A percentile compares a stretch with the other conserved stretches of the same genome.
These are phyloP conservation scores for Penicillium roqueforti DNA, from an alignment of 495 filamentous ascomycete species.

Conservation along the genomic window DNA sequence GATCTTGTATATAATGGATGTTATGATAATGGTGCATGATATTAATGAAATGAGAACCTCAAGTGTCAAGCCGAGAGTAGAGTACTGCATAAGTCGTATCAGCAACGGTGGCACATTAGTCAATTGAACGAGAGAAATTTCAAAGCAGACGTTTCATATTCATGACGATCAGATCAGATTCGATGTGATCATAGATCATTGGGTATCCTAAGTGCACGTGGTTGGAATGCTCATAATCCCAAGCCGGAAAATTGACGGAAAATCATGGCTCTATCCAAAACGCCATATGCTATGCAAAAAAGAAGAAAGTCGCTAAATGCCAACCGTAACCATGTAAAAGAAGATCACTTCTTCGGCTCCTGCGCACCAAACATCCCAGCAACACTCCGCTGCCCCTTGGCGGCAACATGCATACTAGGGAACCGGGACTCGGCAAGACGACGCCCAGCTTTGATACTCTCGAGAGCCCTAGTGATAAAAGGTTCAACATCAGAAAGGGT, in stretches of 20 bases:
- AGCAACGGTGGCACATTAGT: no score
- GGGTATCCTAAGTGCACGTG: slow-evolving; percentile 6
- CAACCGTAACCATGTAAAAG: neutral
- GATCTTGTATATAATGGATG: slow-evolving; percentile 28
- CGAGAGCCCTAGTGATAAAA: slow-evolving; percentile 55
- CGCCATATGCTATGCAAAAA: neutral
- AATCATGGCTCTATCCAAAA: neutral
- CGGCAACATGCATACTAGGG: slow-evolving; percentile 53
- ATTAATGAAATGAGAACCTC: slow-evolving; percentile 11
- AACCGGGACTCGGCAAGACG: slow-evolving; percentile 72
- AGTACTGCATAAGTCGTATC: neutral
- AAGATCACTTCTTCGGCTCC: neutral
- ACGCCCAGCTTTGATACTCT: slow-evolving; percentile 72
- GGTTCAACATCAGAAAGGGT: neutral
- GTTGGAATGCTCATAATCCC: neutral
- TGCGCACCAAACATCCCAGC: slow-evolving; percentile 41
- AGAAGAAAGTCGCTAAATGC: neutral
- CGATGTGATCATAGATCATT: neutral
- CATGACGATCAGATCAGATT: neutral
- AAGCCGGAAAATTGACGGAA: neutral
- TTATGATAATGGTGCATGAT: slow-evolving; percentile 26
- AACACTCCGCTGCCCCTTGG: slow-evolving; percentile 60
- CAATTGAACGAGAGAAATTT: neutral
- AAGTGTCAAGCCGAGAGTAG: neutral
- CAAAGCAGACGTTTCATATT: neutral